phyloP scores from a whole-genome alignment of 2,329 filamentous ascomycete genomes.

The Penicillium psychrosexuale region DNA sequence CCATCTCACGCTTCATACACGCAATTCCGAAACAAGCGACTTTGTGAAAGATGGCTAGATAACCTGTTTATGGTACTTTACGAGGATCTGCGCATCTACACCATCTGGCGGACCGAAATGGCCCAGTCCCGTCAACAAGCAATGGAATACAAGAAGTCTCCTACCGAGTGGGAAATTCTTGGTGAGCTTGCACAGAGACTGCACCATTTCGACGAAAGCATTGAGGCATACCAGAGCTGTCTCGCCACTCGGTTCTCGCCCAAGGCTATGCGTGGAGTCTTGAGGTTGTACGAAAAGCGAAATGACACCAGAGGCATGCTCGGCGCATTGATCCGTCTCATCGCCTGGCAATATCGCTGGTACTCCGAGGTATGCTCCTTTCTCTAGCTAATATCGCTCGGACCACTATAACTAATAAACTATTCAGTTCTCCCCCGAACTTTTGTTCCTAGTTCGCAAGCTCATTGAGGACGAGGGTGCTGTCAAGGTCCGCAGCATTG shows the following conservation, averaged over 20 bases:
- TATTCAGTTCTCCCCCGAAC: constrained; percentile 76
- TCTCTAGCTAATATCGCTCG: neutral
- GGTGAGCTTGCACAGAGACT: constrained; percentile 88
- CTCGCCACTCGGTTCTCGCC: constrained; percentile 86
- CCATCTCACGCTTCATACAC: constrained; percentile 72
- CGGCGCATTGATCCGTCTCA: constrained; percentile 80
- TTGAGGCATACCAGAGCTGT: constrained; percentile 89
- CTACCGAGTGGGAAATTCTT: constrained; percentile 97
- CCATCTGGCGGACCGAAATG: constrained; percentile 98
- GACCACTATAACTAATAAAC: constrained; percentile 17
- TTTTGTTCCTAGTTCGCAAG: constrained; percentile 82
- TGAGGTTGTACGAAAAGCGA: constrained; percentile 72
- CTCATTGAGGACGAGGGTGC: constrained; percentile 97
- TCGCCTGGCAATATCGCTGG: constrained; percentile 99
- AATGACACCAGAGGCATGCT: constrained; percentile 79
- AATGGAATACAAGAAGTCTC: constrained; percentile 92
- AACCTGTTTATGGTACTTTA: constrained; percentile 99
- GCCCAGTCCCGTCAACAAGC: constrained; percentile 91
- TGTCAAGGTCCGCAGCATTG: constrained; percentile 94
- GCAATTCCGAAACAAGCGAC: constrained; percentile 91
- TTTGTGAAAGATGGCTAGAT: constrained; percentile 97
- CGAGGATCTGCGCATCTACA: constrained; percentile 96
- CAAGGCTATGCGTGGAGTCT: constrained; percentile 81
- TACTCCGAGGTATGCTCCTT: constrained; percentile 73
- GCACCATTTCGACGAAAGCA: constrained; percentile 85